These are phyloP conservation scores for Populus simonii DNA, from an alignment of 345 rosid genomes.

Conservation along the genomic window DNA sequence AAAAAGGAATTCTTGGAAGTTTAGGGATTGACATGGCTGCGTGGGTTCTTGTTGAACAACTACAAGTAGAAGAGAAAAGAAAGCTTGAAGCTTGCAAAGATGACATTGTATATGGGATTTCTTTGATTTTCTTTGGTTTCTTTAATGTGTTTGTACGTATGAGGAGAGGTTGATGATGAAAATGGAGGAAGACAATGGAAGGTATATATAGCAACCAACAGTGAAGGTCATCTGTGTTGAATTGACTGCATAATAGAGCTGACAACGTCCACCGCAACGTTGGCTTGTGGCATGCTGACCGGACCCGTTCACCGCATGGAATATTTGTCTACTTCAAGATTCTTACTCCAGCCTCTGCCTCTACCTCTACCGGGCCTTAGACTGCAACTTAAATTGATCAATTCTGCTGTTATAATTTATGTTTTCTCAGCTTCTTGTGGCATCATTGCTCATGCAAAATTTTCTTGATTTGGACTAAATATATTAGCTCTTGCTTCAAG, in stretches of 20 bases:
- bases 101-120: constrained; percentile 27
- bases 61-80: constrained; percentile 26
- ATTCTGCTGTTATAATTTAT: not conserved
- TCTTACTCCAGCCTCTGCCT: not conserved
- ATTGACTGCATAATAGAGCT: not conserved
- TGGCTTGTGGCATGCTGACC: not conserved
- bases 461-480: too few relatives aligned
- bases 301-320: not conserved
- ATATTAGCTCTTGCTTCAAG: too few relatives aligned
- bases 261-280: not conserved
- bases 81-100: constrained; percentile 40
- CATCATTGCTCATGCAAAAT: too few relatives aligned
- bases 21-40: constrained; percentile 46
- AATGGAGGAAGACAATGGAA: not conserved
- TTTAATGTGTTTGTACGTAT: not conserved
- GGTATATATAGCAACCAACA: not conserved
- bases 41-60: constrained; percentile 11
- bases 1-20: constrained; percentile 30
- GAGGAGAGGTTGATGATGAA: not conserved
- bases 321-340: not conserved
- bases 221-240: not conserved
- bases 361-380: not conserved
- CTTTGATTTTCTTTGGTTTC: not conserved
- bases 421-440: not conserved
- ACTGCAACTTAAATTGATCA: not conserved